Percentiles rank a stretch among this genome's conserved stretches.
Evolutionary conservation across 345 rosid genomes (phyloP).

Genomic region (Eucalyptus victrix): DNA sequence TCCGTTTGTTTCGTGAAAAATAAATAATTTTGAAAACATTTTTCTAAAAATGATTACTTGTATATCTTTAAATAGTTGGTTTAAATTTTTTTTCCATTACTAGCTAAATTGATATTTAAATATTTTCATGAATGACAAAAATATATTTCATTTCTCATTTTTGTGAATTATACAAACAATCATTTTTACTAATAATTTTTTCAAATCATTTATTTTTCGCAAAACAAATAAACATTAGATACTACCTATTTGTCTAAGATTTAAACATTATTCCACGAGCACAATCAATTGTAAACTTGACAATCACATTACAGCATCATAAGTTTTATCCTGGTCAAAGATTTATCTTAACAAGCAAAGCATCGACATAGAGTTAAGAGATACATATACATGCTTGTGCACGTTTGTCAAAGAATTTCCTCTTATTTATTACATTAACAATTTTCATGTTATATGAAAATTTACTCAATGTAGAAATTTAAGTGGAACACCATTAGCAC

Average conservation of each 20-base stretch:
- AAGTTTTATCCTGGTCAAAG: background rate
- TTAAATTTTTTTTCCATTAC: background rate
- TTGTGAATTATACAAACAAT: background rate
- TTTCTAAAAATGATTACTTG: background rate
- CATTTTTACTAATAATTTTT: accelerated
- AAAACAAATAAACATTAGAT: background rate
- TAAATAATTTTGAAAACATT: background rate
- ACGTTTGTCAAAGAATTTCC: background rate
- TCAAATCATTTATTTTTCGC: background rate
- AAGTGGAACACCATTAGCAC: background rate
- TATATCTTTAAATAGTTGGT: background rate
- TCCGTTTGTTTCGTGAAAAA: accelerated
- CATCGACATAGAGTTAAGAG: background rate
- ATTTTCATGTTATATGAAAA: background rate
- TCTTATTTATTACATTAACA: background rate
- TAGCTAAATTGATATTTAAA: accelerated
- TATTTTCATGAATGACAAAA: background rate
- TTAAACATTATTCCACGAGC: background rate
- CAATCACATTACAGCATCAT: background rate
- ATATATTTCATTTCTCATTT: background rate
- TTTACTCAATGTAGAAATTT: background rate
- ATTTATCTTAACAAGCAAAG: background rate
- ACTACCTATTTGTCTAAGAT: background rate
- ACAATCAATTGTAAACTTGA: background rate
- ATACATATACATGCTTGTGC: background rate